Evolutionary conservation across 2,329 filamentous ascomycete species (phyloP).

Genomic region (Uncinocarpus reesii): DNA sequence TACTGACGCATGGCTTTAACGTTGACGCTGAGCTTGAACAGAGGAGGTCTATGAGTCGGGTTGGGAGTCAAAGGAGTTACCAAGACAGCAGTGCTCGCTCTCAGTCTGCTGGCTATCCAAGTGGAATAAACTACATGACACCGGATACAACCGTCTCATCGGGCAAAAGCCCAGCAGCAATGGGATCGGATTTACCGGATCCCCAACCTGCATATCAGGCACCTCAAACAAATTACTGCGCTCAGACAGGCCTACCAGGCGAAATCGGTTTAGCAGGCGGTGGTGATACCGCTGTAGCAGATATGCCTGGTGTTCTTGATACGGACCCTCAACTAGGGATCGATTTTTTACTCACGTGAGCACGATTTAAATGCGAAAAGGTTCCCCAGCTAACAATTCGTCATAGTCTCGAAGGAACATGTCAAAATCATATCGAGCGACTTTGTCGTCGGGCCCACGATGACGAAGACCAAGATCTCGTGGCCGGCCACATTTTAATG

Average conservation of each 20-base stretch:
- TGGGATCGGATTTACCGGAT: slow-evolving; percentile 1
- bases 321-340: slow-evolving; percentile 38
- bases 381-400: slow-evolving; percentile 7
- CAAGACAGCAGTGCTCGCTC: slow-evolving; percentile 35
- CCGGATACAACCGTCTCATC: slow-evolving; percentile 14
- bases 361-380: background rate
- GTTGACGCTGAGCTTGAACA: slow-evolving; percentile 42
- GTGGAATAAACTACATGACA: slow-evolving; percentile 13
- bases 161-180: slow-evolving; percentile 12
- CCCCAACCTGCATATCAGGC: slow-evolving; percentile 16
- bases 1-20: slow-evolving; percentile 49
- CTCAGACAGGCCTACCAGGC: slow-evolving; percentile 3
- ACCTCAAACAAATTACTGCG: slow-evolving; percentile 16
- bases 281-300: slow-evolving; percentile 15
- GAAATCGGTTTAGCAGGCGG: slow-evolving; percentile 5
- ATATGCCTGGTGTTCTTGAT: slow-evolving; percentile 35
- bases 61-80: slow-evolving; percentile 15
- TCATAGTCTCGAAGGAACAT: slow-evolving; percentile 62
- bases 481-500: slow-evolving; percentile 89
- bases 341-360: slow-evolving; percentile 41
- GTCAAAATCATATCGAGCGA: slow-evolving; percentile 82
- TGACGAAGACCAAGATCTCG: slow-evolving; percentile 50
- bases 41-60: slow-evolving; percentile 23
- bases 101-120: slow-evolving; percentile 13
- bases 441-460: slow-evolving; percentile 47